These are phyloP conservation scores for Globisporangium emineosum DNA, from an alignment of 352 stramenopile species.

Conservation along the genomic window DNA sequence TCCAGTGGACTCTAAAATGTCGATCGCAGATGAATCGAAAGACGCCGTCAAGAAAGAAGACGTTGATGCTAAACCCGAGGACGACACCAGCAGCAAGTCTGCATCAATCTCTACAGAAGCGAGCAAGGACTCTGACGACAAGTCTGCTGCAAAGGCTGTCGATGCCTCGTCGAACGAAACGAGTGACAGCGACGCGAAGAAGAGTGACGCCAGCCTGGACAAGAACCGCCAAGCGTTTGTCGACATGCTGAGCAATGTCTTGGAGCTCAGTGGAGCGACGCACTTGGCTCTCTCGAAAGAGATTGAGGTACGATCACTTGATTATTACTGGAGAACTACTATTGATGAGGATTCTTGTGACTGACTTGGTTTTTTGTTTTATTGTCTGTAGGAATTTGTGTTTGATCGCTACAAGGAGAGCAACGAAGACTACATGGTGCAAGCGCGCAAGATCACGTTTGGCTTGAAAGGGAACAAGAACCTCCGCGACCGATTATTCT, in stretches of 20 bases:
- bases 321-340: neutral
- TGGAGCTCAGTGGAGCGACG: conserved; percentile 38
- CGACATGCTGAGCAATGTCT: conserved; percentile 62
- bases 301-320: conserved; percentile 49
- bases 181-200: conserved; percentile 10
- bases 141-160: neutral
- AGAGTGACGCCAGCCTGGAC: conserved; percentile 40
- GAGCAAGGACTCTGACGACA: conserved; percentile 1
- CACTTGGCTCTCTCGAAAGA: conserved; percentile 50
- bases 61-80: neutral
- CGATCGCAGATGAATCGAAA: neutral
- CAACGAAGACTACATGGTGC: conserved; percentile 69
- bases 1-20: conserved; percentile 7
- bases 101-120: neutral
- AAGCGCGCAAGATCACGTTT: conserved; percentile 79
- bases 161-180: neutral
- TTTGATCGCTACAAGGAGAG: conserved; percentile 83
- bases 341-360: neutral
- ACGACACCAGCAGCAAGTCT: conserved; percentile 3
- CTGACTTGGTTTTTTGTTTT: neutral
- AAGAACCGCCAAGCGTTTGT: conserved; percentile 58
- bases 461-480: conserved; percentile 63
- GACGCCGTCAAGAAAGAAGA: neutral
- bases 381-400: conserved; percentile 40
- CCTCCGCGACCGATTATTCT: conserved; percentile 63